Evolutionary conservation across 495 filamentous ascomycete genomes (phyloP), one percentile per base, ranked within the genome.

Genomic region (Aspergillus sclerotioniger): DNA sequence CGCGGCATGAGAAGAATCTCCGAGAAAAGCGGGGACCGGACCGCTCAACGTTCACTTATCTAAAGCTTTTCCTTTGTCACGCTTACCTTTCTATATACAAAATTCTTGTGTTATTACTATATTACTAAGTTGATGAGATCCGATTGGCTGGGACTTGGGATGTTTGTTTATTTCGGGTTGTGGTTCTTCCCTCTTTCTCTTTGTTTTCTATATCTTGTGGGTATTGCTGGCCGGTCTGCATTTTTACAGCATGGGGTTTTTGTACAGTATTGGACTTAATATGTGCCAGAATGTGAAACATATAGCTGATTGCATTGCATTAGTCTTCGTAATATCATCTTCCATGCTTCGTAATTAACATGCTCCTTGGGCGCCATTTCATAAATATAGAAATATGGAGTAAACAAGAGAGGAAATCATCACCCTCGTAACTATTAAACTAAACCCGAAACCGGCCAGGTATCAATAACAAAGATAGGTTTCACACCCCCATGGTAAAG

Each of bases 401-500:
- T 25, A 25, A 25, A 25, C 25, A 25, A 25, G 25, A 25, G 25
- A 25, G 25, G 25, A 25, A 3, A 25, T 5, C 5, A 25, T 25
- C 5, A 25, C 5, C 25, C 25, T 25, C 25, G 25, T 25, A 5
- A 25, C 25, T 25, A 25, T 25, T 25, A 25, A 25, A 25, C 2
- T 25, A 25, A 25, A 2, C 25, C 25, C 25, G 25, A 25, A 25
- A 25, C 25, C 25, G 25, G 5, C 25, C 25, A 5, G 25, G 12
- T n/a, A 53, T 56, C 51, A 44, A 21, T 54, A 33, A 25, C 41
- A 29, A 33, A 20, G 43, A 53, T 33, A 43, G n/a, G 41, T 41
- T 39, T 72, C 71, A 97, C 29, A 98, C 86, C 2, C 93, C 91
- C 92, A 98, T 98, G 1, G 94, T 98, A 71, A 95, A 97, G 70